These are phyloP conservation scores for Hirschioporus abietinus DNA, from an alignment of 768 basidiomycete species.

Conservation along the genomic window DNA sequence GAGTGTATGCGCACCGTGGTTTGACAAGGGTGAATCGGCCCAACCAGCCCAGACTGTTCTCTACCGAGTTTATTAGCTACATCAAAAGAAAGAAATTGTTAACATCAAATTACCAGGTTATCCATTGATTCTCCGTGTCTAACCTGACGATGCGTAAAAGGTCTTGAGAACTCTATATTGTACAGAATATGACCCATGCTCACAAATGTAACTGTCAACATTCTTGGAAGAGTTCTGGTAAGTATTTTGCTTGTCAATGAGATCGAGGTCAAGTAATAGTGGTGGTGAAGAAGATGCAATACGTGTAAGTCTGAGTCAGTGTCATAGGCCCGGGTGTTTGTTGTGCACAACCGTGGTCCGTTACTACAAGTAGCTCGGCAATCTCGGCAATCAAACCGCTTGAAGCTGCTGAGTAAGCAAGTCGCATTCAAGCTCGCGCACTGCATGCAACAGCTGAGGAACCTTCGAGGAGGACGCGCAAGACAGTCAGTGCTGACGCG, in stretches of 20 bases:
- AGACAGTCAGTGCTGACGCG: slow-evolving; percentile 2
- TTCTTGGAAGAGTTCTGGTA: background rate
- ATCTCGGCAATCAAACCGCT: too few relatives aligned
- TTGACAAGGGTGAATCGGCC: slow-evolving; percentile 66
- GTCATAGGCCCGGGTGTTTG: too few relatives aligned
- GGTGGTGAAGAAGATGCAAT: too few relatives aligned
- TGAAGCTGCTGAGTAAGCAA: background rate
- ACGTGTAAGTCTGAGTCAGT: too few relatives aligned
- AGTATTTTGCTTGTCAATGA: too few relatives aligned
- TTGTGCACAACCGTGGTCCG: too few relatives aligned
- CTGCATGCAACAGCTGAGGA: background rate
- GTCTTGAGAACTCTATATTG: background rate
- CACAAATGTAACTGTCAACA: slow-evolving; percentile 25
- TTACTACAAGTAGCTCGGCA: too few relatives aligned
- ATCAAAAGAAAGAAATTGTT: background rate
- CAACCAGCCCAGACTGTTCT: slow-evolving; percentile 67
- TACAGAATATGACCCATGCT: slow-evolving; percentile 4
- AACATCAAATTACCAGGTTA: slow-evolving; percentile 44
- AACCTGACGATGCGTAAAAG: slow-evolving; percentile 35
- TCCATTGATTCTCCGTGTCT: slow-evolving; percentile 77
- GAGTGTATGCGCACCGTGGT: slow-evolving; percentile 49
- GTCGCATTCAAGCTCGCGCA: background rate
- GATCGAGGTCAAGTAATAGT: too few relatives aligned
- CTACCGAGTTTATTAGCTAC: slow-evolving; percentile 20
- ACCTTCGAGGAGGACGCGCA: slow-evolving; percentile 1